A percentile compares a stretch with the other conserved stretches of the same genome.
Evolutionary conservation across 768 basidiomycete genomes (phyloP).

Genomic region (Rhodosporidiobolus odoratus): DNA sequence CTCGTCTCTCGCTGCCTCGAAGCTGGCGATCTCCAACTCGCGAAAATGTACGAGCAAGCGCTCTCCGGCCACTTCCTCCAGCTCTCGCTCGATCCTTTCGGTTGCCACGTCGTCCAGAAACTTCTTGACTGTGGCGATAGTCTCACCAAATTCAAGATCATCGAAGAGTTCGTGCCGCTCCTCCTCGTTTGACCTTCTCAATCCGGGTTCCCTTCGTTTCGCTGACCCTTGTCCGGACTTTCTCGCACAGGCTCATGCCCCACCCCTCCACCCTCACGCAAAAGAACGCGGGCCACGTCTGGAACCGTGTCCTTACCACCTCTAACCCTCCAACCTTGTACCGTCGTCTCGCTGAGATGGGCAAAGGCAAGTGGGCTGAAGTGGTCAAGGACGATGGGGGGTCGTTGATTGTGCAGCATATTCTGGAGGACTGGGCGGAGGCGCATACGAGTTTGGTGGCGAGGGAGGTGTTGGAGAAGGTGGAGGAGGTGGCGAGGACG

Average conservation of each 20-base stretch:
- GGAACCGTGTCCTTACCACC: slow-evolving; percentile 29
- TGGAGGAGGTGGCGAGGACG: slow-evolving; percentile 7
- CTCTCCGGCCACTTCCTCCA: slow-evolving; percentile 6
- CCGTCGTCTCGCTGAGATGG: slow-evolving; percentile 17
- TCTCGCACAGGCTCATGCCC: slow-evolving; percentile 4
- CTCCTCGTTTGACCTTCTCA: too few relatives aligned
- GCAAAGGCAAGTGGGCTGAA: background rate
- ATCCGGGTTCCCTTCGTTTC: background rate
- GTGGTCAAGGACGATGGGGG: slow-evolving; percentile 32
- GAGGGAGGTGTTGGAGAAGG: slow-evolving; percentile 8
- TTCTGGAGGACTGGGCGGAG: slow-evolving; percentile 32
- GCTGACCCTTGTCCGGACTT: too few relatives aligned
- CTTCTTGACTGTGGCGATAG: slow-evolving; percentile 27
- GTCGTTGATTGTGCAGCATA: slow-evolving; percentile 26
- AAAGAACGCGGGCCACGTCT: slow-evolving; percentile 23
- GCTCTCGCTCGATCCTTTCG: slow-evolving; percentile 31
- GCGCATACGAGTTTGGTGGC: slow-evolving; percentile 11
- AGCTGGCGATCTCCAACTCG: slow-evolving; percentile 8
- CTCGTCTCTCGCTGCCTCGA: slow-evolving; percentile 38
- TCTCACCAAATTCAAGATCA: slow-evolving; percentile 15
- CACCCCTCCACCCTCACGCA: slow-evolving; percentile 16
- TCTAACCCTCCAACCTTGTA: slow-evolving; percentile 27
- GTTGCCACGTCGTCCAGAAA: slow-evolving; percentile 38
- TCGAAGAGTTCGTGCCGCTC: slow-evolving; percentile 17
- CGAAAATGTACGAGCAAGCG: background rate